phyloP scores from a whole-genome alignment of 768 basidiomycete genomes.

The Xanthoconium purpureum region DNA sequence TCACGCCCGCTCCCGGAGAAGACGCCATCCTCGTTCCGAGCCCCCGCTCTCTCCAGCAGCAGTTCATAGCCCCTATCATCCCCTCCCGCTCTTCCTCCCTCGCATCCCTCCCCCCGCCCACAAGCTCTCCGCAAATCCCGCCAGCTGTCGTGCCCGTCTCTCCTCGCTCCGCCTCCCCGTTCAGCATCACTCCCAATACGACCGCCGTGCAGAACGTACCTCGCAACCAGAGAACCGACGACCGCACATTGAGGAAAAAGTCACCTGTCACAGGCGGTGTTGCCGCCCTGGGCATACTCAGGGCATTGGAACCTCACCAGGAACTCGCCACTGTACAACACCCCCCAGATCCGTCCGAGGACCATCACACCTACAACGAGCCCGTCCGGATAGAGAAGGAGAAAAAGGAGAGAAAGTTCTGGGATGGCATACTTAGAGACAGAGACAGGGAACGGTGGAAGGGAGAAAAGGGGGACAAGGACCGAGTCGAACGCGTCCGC shows the following conservation, averaged over 20 bases:
- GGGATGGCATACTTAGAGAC: slow-evolving; percentile 41
- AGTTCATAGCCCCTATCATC: slow-evolving; percentile 27
- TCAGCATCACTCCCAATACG: slow-evolving; percentile 33
- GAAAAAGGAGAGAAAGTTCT: slow-evolving; percentile 56
- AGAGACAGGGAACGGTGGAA: slow-evolving; percentile 34
- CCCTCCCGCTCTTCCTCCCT: slow-evolving; percentile 54
- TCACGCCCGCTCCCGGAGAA: slow-evolving; percentile 29
- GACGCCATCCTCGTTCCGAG: slow-evolving; percentile 20
- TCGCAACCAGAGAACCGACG: slow-evolving; percentile 18
- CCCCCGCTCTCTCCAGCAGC: slow-evolving; percentile 25
- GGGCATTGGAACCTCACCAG: slow-evolving; percentile 57
- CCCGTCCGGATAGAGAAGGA: slow-evolving; percentile 36
- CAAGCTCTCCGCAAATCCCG: slow-evolving; percentile 38
- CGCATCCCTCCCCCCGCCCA: slow-evolving; percentile 42
- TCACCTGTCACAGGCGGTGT: slow-evolving; percentile 30
- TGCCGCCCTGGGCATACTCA: slow-evolving; percentile 21
- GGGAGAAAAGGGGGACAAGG: slow-evolving; percentile 35
- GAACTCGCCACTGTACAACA: slow-evolving; percentile 14
- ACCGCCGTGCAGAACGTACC: slow-evolving; percentile 14
- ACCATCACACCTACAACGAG: slow-evolving; percentile 24
- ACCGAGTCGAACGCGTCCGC: slow-evolving; percentile 30
- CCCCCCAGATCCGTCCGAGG: slow-evolving; percentile 31
- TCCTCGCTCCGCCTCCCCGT: slow-evolving; percentile 46
- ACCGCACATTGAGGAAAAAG: slow-evolving; percentile 29
- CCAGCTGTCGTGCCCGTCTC: slow-evolving; percentile 16